These are phyloP conservation scores for Sporothrix schenckii DNA, from an alignment of 2,329 filamentous ascomycete genomes.

Conservation along the genomic window DNA sequence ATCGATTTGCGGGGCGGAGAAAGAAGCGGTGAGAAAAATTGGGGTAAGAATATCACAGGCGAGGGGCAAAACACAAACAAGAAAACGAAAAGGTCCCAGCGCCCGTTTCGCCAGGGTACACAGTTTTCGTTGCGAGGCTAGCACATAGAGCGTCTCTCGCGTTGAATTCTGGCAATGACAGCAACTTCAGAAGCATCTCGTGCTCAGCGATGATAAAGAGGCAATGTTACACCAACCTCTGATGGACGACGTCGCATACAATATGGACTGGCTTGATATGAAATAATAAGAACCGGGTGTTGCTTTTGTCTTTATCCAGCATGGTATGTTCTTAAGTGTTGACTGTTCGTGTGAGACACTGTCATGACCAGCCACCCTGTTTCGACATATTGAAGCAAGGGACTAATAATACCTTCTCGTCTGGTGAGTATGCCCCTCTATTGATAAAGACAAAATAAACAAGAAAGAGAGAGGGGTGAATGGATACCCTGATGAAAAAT, in stretches of 20 bases:
- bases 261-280: not conserved
- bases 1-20: constrained; percentile 25
- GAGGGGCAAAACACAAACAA: constrained; percentile 13
- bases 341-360: not conserved
- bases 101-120: constrained; percentile 8
- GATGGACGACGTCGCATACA: not conserved
- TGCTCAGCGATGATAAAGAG: not conserved
- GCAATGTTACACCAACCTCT: not conserved
- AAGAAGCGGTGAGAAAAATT: constrained; percentile 29
- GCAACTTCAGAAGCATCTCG: not conserved
- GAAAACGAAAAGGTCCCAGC: not conserved
- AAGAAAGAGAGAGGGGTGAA: constrained; percentile 7
- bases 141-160: not conserved
- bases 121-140: constrained; percentile 18
- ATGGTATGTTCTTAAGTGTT: not conserved
- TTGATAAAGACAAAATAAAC: not conserved
- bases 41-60: not conserved
- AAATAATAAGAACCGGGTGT: not conserved
- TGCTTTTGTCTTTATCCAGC: not conserved
- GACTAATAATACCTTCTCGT: not conserved
- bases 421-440: not conserved
- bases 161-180: not conserved
- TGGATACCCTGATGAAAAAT: constrained; percentile 3
- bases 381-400: constrained; percentile 2
- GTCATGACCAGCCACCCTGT: not conserved